Conservation (phyloP, 306 rosid genomes). For the Dryas drummondii region DNA sequence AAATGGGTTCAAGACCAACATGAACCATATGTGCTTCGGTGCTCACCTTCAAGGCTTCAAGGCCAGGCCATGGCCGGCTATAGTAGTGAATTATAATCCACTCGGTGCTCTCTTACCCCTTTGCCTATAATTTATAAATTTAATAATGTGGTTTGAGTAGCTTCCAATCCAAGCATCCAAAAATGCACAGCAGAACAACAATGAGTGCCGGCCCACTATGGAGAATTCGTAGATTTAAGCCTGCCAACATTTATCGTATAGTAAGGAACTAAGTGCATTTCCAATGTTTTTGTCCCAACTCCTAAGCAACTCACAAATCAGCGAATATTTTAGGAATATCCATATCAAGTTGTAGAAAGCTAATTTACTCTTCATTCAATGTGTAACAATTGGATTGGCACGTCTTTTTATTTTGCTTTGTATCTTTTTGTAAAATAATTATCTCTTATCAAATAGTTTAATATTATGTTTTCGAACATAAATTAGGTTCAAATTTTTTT, state of each 20-base stretch:
- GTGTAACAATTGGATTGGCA: no score
- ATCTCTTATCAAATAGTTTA: no score
- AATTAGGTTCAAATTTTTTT: no score
- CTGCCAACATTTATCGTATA: conserved; percentile 4
- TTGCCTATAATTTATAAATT: not conserved
- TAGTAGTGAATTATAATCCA: not conserved
- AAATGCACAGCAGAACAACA: not conserved
- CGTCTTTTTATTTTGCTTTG: no score
- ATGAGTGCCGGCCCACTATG: conserved; percentile 37
- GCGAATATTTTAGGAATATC: not conserved
- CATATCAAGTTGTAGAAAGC: not conserved
- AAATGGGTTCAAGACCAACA: no score
- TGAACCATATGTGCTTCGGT: no score
- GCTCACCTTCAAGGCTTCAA: no score
- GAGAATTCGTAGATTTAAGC: not conserved
- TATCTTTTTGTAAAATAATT: no score
- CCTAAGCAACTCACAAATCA: not conserved
- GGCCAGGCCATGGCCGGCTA: no score
- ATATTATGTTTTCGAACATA: no score
- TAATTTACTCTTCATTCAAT: not conserved
- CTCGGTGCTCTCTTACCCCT: not conserved
- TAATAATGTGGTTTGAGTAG: conserved; percentile 20
- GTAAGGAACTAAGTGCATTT: conserved; percentile 13
- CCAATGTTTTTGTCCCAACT: not conserved
- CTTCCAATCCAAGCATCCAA: conserved; percentile 49